Conservation (phyloP, 2,329 filamentous ascomycete species). For the Epichloe coenophiala region DNA sequence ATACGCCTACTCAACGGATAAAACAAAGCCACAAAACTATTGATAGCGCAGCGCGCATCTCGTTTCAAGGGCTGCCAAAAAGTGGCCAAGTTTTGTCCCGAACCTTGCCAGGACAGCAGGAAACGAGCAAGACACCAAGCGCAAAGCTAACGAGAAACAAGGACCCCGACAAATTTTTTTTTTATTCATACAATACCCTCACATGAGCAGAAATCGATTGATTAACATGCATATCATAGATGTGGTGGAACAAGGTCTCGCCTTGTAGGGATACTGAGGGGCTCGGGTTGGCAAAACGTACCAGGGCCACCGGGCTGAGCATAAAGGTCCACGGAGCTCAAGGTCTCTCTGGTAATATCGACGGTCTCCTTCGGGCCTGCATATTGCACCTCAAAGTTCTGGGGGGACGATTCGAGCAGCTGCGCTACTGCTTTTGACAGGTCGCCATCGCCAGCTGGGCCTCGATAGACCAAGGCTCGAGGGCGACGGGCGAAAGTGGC, state of each 20-base stretch:
- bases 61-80: background rate
- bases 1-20: background rate
- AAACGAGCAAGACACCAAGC: background rate
- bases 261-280: background rate
- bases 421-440: slow-evolving; percentile 10
- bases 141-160: background rate
- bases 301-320: slow-evolving; percentile 11
- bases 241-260: background rate
- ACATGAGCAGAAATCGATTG: background rate
- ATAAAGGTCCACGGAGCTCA: slow-evolving; percentile 9
- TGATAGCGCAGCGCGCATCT: background rate
- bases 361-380: slow-evolving; percentile 10
- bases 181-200: background rate
- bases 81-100: background rate
- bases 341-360: slow-evolving; percentile 6
- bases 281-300: slow-evolving; percentile 1
- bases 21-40: background rate
- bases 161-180: background rate
- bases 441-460: slow-evolving; percentile 8
- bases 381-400: slow-evolving; percentile 11
- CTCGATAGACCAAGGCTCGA: slow-evolving; percentile 12
- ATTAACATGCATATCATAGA: background rate
- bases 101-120: background rate
- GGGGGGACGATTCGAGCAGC: slow-evolving; percentile 10
- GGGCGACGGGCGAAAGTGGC: slow-evolving; percentile 1